A percentile compares a stretch with the other conserved stretches of the same genome.
phyloP scores from a whole-genome alignment of 257 asterid genomes.

The Solanum sejunctum region DNA sequence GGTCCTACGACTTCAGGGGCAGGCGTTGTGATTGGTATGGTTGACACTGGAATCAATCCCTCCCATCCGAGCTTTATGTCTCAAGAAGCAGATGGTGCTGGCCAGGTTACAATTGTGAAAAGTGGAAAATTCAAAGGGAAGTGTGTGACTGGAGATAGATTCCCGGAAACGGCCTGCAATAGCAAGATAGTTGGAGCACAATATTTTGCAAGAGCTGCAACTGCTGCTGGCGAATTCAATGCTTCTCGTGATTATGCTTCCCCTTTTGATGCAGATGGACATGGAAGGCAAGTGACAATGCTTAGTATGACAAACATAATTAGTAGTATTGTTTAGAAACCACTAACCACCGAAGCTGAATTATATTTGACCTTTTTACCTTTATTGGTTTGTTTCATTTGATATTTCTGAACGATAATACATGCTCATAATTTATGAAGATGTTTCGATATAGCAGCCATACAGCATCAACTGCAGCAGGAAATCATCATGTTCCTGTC shows the following conservation, averaged over 20 bases:
- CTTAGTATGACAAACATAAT: not conserved
- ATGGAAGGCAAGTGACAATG: constrained; percentile 48
- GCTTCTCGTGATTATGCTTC: constrained; percentile 42
- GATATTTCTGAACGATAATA: not conserved
- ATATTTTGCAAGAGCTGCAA: constrained; percentile 56
- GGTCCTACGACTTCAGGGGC: constrained; percentile 37
- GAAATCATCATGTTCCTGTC: constrained; percentile 37
- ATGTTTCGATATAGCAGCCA: constrained; percentile 33
- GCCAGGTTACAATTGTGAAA: not conserved
- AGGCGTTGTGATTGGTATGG: constrained; percentile 54
- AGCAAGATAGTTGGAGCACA: constrained; percentile 61
- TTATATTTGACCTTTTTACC: not conserved
- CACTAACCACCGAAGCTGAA: not conserved
- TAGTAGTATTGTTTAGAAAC: not conserved
- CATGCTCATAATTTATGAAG: not conserved
- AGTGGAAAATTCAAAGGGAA: constrained; percentile 38
- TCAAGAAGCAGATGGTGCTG: not conserved
- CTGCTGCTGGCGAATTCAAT: constrained; percentile 46
- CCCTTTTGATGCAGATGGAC: constrained; percentile 71
- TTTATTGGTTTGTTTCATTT: not conserved
- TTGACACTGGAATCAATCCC: constrained; percentile 67
- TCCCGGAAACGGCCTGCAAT: constrained; percentile 43
- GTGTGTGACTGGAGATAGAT: constrained; percentile 33
- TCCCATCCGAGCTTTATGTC: constrained; percentile 44
- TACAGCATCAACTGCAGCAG: constrained; percentile 77